Base-by-base conservation (phyloP, 148 eudicot genomes). In the Cornus suecica region DNA sequence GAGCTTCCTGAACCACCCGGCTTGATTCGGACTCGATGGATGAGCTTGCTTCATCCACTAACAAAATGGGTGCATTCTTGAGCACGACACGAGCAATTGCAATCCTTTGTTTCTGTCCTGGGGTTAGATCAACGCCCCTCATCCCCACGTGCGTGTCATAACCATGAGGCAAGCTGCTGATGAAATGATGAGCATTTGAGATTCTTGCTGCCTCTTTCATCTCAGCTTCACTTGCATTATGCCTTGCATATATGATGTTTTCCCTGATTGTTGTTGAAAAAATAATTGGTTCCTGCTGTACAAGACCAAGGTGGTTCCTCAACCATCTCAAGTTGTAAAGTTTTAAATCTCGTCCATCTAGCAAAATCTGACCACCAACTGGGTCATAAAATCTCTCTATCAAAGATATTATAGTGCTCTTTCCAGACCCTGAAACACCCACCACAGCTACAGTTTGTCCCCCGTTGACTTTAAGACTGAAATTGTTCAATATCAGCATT, bases 371-470 rank as follows among this genome's bases (percentile, higher is more conserved):
- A 78, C 99, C 99, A 15, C 97, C 90, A 48, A 95, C 83, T 1
- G 99, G 97, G 72, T 95, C 97, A 69, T 93, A 95, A 72, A 93
- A 95, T 78, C 99, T 86, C 84, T 95, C 93, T 5, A 95, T 86
- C 75, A 95, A 82, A 60, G 99, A 95, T 42, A 95, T 88, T 80
- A 95, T 92, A n/a, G 97, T 95, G 90, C 99, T 95, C 80, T 95
- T 95, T 10, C 99, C 99, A 28, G 99, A 95, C 58, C 99, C 99
- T 1, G 99, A 95, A 73, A 92, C 99, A 31, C 99, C 99, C 26
- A 95, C 99, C 78, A 95, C 93, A 16, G 99, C 99, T n/a, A 95
- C 84, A 27, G 97, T 95, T 80, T 95, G 99, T 22, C 99, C 99
- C 22, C 97, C 99, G 32, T 85, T 92, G 70, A 95, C 92, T 82